phyloP scores from a whole-genome alignment of 2,329 filamentous ascomycete species.

The Cladosporium sp. region DNA sequence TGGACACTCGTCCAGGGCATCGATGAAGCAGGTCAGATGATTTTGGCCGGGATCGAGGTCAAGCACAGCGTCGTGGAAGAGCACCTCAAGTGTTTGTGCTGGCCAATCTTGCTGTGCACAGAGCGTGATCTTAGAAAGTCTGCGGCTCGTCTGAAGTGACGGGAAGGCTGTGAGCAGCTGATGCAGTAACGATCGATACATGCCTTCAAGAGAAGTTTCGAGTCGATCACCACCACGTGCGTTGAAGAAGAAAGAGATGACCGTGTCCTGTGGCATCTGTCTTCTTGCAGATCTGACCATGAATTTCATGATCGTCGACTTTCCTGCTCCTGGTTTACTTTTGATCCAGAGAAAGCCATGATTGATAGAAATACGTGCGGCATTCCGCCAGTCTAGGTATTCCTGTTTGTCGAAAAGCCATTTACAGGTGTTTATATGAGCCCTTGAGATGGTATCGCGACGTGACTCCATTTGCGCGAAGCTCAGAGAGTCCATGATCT shows the following conservation, averaged over 20 bases:
- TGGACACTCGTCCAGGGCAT: conserved; percentile 50
- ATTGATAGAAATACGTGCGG: too few relatives aligned
- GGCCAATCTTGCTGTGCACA: too few relatives aligned
- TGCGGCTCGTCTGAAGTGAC: too few relatives aligned
- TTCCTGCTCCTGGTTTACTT: conserved; percentile 44
- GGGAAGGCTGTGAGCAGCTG: conserved; percentile 45
- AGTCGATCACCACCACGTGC: conserved; percentile 45
- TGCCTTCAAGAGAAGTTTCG: conserved; percentile 45
- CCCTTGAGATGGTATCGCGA: not conserved
- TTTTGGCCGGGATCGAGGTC: conserved; percentile 31
- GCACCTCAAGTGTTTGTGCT: not conserved
- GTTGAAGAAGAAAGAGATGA: conserved; percentile 54
- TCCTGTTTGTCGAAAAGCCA: conserved; percentile 12
- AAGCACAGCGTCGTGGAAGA: not conserved
- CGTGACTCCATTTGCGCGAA: conserved; percentile 12
- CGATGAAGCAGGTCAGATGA: conserved; percentile 41
- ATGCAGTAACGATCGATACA: conserved; percentile 53
- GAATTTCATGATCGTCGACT: conserved; percentile 42
- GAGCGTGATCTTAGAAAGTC: too few relatives aligned
- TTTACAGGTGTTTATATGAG: conserved; percentile 1
- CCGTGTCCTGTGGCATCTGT: conserved; percentile 18
- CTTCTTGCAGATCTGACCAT: not conserved
- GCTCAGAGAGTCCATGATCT: not conserved
- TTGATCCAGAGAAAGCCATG: conserved; percentile 42
- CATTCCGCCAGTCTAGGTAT: conserved; percentile 14